Conservation (phyloP, 345 rosid genomes). For the Leavenworthia alabamica region DNA sequence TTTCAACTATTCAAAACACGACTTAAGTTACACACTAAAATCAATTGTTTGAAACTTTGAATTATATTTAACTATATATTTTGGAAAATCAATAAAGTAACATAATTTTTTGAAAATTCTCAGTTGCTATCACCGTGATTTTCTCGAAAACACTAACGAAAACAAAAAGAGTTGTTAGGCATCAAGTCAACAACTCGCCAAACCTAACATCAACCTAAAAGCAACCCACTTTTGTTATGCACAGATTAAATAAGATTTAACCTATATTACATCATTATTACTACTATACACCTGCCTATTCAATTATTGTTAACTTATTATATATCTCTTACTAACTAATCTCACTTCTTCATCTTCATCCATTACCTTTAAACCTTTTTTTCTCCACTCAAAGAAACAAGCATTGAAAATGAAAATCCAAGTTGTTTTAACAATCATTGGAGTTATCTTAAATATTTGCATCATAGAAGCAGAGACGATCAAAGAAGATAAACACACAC, state of each 20-base stretch:
- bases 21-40: constrained; percentile 7
- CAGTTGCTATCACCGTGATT: constrained; percentile 16
- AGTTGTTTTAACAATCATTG: constrained; percentile 32
- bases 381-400: neutral
- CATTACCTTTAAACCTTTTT: constrained; percentile 17
- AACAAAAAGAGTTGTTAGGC: constrained; percentile 28
- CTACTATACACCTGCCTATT: neutral
- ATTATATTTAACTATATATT: neutral
- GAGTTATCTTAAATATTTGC: constrained; percentile 32
- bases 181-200: constrained; percentile 36
- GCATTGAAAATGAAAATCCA: constrained; percentile 17
- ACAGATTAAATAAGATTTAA: neutral
- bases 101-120: neutral
- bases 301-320: constrained; percentile 16
- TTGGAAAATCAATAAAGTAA: constrained; percentile 6
- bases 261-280: neutral
- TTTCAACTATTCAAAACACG: constrained; percentile 20
- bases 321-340: constrained; percentile 11
- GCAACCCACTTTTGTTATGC: constrained; percentile 18
- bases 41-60: constrained; percentile 8
- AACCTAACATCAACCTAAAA: constrained; percentile 38
- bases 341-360: constrained; percentile 22
- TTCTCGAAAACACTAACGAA: constrained; percentile 15
- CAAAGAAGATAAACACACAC: constrained; percentile 51
- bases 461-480: constrained; percentile 45